Percentiles rank a stretch among this genome's conserved stretches.
These are phyloP conservation scores for Bothriochloa decipiens DNA, from an alignment of 176 grass and related monocot genomes.

Conservation along the genomic window DNA sequence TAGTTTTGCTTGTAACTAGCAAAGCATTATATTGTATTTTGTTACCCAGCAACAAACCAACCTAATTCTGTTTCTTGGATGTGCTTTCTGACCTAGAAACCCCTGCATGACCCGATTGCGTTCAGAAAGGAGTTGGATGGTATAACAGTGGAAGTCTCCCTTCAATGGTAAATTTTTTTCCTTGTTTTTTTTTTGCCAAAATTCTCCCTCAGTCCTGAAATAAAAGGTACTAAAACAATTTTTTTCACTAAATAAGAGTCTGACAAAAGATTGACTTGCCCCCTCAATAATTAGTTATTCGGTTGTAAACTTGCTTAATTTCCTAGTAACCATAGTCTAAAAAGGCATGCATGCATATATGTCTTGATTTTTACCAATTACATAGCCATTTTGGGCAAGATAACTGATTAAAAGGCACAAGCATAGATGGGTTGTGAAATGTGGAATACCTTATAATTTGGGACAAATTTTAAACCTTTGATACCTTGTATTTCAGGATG, in stretches of 20 bases:
- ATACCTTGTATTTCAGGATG: neutral
- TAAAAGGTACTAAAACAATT: neutral
- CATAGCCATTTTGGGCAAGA: neutral
- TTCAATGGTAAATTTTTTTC: slow-evolving; percentile 82
- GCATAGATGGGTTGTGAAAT: neutral
- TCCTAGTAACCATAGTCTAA: neutral
- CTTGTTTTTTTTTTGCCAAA: neutral
- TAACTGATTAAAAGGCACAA: neutral
- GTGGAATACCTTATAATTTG: neutral
- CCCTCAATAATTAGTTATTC: neutral
- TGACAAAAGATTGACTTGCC: neutral
- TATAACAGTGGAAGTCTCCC: slow-evolving; percentile 80
- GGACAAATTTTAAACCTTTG: neutral
- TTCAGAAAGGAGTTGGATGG: slow-evolving; percentile 81
- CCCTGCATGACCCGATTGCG: slow-evolving; percentile 79
- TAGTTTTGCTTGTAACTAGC: slow-evolving; percentile 22
- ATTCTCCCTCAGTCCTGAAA: neutral
- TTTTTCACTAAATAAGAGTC: neutral
- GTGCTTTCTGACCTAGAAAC: slow-evolving; percentile 59
- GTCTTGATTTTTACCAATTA: neutral
- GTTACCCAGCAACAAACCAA: slow-evolving; percentile 16
- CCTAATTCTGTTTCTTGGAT: slow-evolving; percentile 37
- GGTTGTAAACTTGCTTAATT: neutral
- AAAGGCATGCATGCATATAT: neutral
- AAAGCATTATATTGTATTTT: slow-evolving; percentile 29